Base-by-base conservation (phyloP, 2,329 filamentous ascomycete genomes). In the Rhynchosporium graminicola region DNA sequence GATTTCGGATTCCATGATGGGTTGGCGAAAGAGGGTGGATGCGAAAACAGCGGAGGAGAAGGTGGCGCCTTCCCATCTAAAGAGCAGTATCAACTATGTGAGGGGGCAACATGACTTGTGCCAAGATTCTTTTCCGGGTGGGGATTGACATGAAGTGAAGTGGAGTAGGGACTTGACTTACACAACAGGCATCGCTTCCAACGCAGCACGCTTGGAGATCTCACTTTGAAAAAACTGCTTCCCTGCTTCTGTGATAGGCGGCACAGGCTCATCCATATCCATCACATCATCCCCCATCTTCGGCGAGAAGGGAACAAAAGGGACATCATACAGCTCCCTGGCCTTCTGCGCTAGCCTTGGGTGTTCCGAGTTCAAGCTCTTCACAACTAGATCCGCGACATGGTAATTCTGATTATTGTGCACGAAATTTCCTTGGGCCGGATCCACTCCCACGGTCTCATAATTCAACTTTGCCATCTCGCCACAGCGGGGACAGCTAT, bases 401-500 rank as follows among this genome's bases (percentile, higher is more conserved):
- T 13, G 20, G 31, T 57, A 57, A 28, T 57, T 54, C 15, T 51
- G 28, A 29, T 59, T 59, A 26, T 59, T 59, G 36, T 59, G 43
- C 9, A 20, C 56, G 20, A 59, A 59, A 10, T 29, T 13, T 7
- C 36, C 56, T 7, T 51, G 31, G 38, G n/a, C 26, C 1, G 57
- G 48, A 20, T 64, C n/a, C 13, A 68, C 20, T 26, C 51, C 59
- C 5, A 64, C 26, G 12, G 29, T 42, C 42, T 68, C 56, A 20
- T 52, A 66, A 40, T 61, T 64, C n/a, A 68, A 42, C 4, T 50
- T 40, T 10, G 64, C 48, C 36, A 50, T 57, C 4, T 50, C 7
- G 20, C 46, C 31, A 38, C 66, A 69, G 3, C 1, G 40, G 3
- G 64, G 65, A 59, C 66, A 67, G 3, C 20, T 47, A 42, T 60